These are phyloP conservation scores for Lachancea sp. DNA, from an alignment of 805 yeast genomes.

Conservation along the genomic window DNA sequence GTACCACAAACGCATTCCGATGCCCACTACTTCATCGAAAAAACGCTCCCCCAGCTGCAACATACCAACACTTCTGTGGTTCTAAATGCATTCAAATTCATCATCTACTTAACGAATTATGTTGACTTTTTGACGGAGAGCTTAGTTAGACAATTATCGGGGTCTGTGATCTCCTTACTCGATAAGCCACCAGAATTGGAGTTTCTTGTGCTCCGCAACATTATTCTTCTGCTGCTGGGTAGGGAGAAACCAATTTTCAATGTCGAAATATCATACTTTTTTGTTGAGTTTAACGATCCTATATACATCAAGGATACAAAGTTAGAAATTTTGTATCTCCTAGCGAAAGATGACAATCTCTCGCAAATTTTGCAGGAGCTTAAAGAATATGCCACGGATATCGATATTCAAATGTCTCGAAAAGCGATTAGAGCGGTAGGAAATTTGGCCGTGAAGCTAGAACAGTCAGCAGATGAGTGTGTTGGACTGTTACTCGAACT, in stretches of 20 bases:
- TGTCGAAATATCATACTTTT: conserved; percentile 72
- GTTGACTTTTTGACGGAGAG: conserved; percentile 48
- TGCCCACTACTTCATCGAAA: conserved; percentile 59
- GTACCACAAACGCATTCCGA: conserved; percentile 67
- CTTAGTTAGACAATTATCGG: conserved; percentile 59
- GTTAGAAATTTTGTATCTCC: conserved; percentile 72
- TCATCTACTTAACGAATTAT: conserved; percentile 69
- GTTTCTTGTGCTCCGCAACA: conserved; percentile 74
- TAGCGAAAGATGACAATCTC: conserved; percentile 63
- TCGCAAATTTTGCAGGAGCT: conserved; percentile 62
- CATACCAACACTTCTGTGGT: conserved; percentile 80
- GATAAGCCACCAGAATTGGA: conserved; percentile 78
- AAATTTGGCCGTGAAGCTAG: conserved; percentile 71
- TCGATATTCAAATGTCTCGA: conserved; percentile 79
- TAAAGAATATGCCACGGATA: conserved; percentile 80
- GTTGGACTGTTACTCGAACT: conserved; percentile 56
- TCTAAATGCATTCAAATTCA: conserved; percentile 63
- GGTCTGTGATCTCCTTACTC: conserved; percentile 60
- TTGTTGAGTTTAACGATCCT: conserved; percentile 79
- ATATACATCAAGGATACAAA: conserved; percentile 86
- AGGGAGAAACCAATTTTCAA: conserved; percentile 48
- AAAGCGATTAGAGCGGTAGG: conserved; percentile 88
- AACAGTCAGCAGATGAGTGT: conserved; percentile 52
- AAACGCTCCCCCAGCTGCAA: conserved; percentile 62
- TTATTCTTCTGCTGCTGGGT: conserved; percentile 64